Percentiles rank a stretch among this genome's conserved stretches.
These are phyloP conservation scores for Peronospora farinosa DNA, from an alignment of 352 stramenopile genomes.

Conservation along the genomic window DNA sequence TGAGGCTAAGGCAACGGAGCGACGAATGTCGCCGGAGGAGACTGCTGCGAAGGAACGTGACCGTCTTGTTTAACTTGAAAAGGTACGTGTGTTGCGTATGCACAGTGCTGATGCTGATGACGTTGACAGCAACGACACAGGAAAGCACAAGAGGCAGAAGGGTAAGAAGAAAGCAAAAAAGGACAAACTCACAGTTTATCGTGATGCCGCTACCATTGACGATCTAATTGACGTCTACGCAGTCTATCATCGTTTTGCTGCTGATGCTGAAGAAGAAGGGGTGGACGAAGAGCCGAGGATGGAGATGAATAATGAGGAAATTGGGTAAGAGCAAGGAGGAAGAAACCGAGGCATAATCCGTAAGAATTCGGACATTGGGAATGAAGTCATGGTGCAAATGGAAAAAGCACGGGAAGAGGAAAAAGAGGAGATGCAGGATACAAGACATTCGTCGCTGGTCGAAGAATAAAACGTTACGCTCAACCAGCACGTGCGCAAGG, in stretches of 20 bases:
- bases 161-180: constrained; percentile 39
- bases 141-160: constrained; percentile 42
- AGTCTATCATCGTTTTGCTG: constrained; percentile 52
- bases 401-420: constrained; percentile 45
- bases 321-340: constrained; percentile 38
- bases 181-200: constrained; percentile 54
- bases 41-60: constrained; percentile 90
- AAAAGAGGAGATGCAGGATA: constrained; percentile 83
- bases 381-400: constrained; percentile 28
- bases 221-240: constrained; percentile 86
- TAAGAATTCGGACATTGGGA: constrained; percentile 31
- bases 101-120: constrained; percentile 80
- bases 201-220: constrained; percentile 83
- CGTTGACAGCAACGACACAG: too few species aligned
- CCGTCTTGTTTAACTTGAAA: constrained; percentile 88
- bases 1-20: constrained; percentile 90
- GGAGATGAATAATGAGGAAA: constrained; percentile 48
- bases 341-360: constrained; percentile 26
- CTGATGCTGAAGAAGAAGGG: constrained; percentile 47
- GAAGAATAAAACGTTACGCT: constrained; percentile 95
- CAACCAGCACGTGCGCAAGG: constrained; percentile 95
- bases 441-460: constrained; percentile 94
- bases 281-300: constrained; percentile 48
- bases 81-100: constrained; percentile 91
- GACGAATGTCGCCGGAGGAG: constrained; percentile 93